These are phyloP conservation scores for Coemansia sp. DNA, from an alignment of 192 early-diverging fungal species.

Conservation along the genomic window DNA sequence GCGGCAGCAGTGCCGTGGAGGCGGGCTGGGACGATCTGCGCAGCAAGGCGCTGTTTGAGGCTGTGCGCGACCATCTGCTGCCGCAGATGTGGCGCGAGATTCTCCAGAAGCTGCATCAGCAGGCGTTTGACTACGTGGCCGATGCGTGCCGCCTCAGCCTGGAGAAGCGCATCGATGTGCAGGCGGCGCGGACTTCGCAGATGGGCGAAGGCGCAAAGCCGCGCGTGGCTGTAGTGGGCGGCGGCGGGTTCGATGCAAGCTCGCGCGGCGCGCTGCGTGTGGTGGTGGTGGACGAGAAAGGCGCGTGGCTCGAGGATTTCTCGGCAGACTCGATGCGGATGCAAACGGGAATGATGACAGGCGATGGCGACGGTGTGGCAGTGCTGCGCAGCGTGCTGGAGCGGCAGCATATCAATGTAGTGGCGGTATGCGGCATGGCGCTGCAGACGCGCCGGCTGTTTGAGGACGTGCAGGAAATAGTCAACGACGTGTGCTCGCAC, in stretches of 20 bases:
- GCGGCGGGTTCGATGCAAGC: constrained; percentile 48
- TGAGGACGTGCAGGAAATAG: constrained; percentile 60
- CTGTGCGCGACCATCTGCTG: constrained; percentile 66
- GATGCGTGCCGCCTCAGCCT: constrained; percentile 62
- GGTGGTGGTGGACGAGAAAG: constrained; percentile 74
- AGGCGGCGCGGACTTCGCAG: constrained; percentile 15
- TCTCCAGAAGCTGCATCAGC: constrained; percentile 68
- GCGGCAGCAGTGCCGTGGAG: constrained; percentile 50
- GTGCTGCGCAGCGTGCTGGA: constrained; percentile 59
- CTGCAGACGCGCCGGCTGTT: constrained; percentile 73
- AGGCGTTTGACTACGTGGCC: constrained; percentile 70
- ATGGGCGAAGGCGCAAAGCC: constrained; percentile 10
- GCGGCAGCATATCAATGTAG: constrained; percentile 67
- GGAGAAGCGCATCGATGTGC: constrained; percentile 53
- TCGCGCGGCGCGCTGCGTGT: constrained; percentile 53
- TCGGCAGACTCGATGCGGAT: constrained; percentile 61
- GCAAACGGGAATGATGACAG: background rate
- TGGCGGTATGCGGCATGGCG: constrained; percentile 80
- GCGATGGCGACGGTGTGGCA: constrained; percentile 26
- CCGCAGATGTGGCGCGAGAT: constrained; percentile 73
- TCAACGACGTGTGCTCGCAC: constrained; percentile 52
- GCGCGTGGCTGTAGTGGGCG: constrained; percentile 43
- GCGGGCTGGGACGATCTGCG: constrained; percentile 75
- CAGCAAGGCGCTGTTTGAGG: constrained; percentile 58
- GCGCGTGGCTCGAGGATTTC: constrained; percentile 63